These are phyloP conservation scores for Metarhizium anisopliae DNA, from an alignment of 2,329 filamentous ascomycete species.

Conservation along the genomic window DNA sequence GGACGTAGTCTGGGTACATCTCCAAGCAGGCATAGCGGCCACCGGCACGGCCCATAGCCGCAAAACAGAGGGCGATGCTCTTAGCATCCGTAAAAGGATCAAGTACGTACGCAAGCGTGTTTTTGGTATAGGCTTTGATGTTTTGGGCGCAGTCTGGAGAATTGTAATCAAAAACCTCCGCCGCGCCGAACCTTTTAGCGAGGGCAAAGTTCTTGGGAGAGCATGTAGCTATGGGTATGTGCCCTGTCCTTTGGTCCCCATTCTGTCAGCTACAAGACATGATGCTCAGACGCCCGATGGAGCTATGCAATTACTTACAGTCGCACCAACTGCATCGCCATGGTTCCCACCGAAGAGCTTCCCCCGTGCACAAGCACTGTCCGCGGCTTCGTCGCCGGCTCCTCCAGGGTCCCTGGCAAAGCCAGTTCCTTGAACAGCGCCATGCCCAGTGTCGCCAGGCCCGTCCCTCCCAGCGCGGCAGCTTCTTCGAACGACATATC, in stretches of 20 bases:
- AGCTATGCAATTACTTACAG: too few species aligned
- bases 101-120: conserved; percentile 16
- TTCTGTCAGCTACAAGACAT: too few species aligned
- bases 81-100: conserved; percentile 15
- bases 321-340: too few species aligned
- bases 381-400: too few species aligned
- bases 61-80: conserved; percentile 18
- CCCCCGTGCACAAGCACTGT: too few species aligned
- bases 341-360: too few species aligned
- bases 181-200: too few species aligned
- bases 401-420: too few species aligned
- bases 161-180: conserved; percentile 31
- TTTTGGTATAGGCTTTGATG: conserved; percentile 15
- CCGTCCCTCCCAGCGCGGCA: conserved; percentile 32
- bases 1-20: not conserved
- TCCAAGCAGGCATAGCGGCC: conserved; percentile 21
- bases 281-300: too few species aligned
- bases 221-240: conserved; percentile 26
- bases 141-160: conserved; percentile 14
- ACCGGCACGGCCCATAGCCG: conserved; percentile 13
- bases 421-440: too few species aligned
- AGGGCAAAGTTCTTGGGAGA: conserved; percentile 7
- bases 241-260: too few species aligned
- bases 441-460: too few species aligned
- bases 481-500: conserved; percentile 35